Evolutionary conservation across 345 rosid genomes (phyloP).

Genomic region (Hibiscus tridactylites): DNA sequence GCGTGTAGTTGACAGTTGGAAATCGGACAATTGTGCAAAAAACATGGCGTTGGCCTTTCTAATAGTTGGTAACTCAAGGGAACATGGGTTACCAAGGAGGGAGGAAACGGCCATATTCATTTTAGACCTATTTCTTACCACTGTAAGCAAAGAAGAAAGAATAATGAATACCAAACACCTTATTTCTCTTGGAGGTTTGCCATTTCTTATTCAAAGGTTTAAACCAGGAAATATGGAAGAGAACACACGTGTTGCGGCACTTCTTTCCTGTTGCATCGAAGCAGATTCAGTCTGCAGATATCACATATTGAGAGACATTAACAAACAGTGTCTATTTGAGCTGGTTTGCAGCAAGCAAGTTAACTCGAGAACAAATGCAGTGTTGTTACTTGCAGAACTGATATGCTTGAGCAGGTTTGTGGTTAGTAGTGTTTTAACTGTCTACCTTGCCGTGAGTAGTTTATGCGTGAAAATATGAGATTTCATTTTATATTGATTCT

Average conservation of each 20-base stretch:
- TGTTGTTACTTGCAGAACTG: slow-evolving; percentile 34
- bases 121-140: slow-evolving; percentile 37
- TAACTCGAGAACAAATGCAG: slow-evolving; percentile 31
- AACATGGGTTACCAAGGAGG: not conserved
- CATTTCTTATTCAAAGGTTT: slow-evolving; percentile 36
- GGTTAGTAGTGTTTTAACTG: not conserved
- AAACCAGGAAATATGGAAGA: slow-evolving; percentile 27
- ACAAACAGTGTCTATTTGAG: slow-evolving; percentile 29
- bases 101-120: slow-evolving; percentile 26
- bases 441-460: too few species aligned
- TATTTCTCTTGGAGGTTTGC: slow-evolving; percentile 42
- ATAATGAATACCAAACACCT: slow-evolving; percentile 34
- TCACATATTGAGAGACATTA: slow-evolving; percentile 28
- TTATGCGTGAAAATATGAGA: not conserved
- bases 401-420: slow-evolving; percentile 46
- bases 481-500: slow-evolving; percentile 1
- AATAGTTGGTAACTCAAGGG: slow-evolving; percentile 11
- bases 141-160: slow-evolving; percentile 27
- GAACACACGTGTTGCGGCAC: slow-evolving; percentile 26
- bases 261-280: slow-evolving; percentile 41
- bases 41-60: slow-evolving; percentile 24
- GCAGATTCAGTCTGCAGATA: slow-evolving; percentile 43
- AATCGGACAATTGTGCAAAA: slow-evolving; percentile 22
- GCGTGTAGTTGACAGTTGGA: slow-evolving; percentile 40
- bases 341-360: slow-evolving; percentile 36